These are phyloP conservation scores for Allantophomopsis cytisporea DNA, from an alignment of 2,329 filamentous ascomycete genomes.

Conservation along the genomic window DNA sequence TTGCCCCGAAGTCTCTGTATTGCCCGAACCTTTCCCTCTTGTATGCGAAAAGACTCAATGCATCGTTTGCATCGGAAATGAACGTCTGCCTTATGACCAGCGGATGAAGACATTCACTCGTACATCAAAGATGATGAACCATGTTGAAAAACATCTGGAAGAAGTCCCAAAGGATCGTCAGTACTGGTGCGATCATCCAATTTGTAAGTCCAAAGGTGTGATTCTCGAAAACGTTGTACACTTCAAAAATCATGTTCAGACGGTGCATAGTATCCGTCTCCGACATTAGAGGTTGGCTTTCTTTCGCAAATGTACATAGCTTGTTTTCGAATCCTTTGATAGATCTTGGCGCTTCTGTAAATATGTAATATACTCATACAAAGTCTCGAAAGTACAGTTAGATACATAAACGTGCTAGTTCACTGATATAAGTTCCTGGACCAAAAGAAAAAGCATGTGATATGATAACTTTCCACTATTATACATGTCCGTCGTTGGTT, in stretches of 20 bases:
- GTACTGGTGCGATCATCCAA: not conserved
- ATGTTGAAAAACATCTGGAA: constrained; percentile 1
- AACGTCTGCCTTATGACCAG: constrained; percentile 1
- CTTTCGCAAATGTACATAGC: not conserved
- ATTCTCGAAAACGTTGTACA: constrained; percentile 3
- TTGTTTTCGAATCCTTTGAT: not conserved
- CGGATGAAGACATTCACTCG: constrained; percentile 3
- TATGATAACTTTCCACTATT: too few relatives aligned
- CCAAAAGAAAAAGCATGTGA: too few relatives aligned
- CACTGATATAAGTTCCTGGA: too few relatives aligned
- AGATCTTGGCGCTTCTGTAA: not conserved
- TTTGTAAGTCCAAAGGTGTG: not conserved
- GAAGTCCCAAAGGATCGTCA: not conserved
- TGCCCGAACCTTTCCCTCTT: constrained; percentile 1
- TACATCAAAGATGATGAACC: constrained; percentile 1
- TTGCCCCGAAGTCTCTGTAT: not conserved
- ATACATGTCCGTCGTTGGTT: too few relatives aligned
- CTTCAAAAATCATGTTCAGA: constrained; percentile 6
- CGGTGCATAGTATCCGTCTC: constrained; percentile 3
- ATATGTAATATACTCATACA: too few relatives aligned
- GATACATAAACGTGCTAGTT: too few relatives aligned
- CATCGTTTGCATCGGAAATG: constrained; percentile 2
- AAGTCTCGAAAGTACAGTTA: too few relatives aligned
- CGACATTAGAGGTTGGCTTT: not conserved
- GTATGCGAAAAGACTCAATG: constrained; percentile 1